Base-by-base conservation (phyloP, 345 rosid species). In the Brassica incana region DNA sequence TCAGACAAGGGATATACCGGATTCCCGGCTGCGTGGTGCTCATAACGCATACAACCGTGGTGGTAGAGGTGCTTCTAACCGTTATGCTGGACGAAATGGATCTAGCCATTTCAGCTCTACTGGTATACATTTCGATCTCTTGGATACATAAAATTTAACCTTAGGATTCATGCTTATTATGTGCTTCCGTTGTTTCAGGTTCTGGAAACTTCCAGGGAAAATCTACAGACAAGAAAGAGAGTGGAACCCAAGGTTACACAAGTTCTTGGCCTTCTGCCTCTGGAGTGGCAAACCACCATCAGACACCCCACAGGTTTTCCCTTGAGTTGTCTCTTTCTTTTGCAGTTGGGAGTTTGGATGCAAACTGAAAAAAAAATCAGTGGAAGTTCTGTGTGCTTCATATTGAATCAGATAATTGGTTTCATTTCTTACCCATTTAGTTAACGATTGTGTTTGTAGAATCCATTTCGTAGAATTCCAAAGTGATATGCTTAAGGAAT, bases 141-240 rank as follows among this genome's bases (percentile, higher is more conserved):
- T 50, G 43, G 74, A 29, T 67, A 18, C 35, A 15, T 58, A 71
- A 27, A 71, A 70, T 6, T 32, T 63, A 33, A 45, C 27, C 33
- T 5, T 62, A 74, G 32, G 81, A 59, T 72, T 65, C 85, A 86
- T 76, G 54, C 33, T 27, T 27, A 27, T 56, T 43, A 65, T 71
- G 25, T 72, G 61, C 52, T 48, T 77, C 8, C 36, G 40, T 78
- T 54, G 36, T 78, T 27, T 40, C 86, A 90, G 98, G 89, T 18
- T 76, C 88, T 36, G 85, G 89, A 32, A 50, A 71, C 48, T 78
- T 79, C 27, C 87, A 83, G 29, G 85, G 85, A 65, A 92, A 89
- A 84, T 66, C 90, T 70, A 60, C 88, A 4, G 82, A 81, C 70
- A 91, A 84, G 88, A 94, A 80, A 84, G 96, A 92, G 75, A 90